phyloP scores from a whole-genome alignment of 768 basidiomycete genomes.

The Tulasnella sp. region DNA sequence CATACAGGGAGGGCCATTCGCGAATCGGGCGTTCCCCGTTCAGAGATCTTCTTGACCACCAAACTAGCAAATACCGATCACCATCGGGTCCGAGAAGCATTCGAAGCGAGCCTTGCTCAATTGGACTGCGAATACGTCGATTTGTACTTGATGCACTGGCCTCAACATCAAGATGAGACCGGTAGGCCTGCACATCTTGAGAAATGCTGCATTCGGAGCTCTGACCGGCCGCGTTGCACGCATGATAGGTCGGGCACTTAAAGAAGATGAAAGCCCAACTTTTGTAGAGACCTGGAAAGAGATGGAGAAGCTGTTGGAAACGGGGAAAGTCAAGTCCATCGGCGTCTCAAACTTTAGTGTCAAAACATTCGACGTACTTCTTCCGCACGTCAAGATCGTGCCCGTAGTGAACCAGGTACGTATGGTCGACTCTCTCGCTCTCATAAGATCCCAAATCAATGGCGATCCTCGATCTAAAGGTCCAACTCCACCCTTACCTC shows the following conservation, averaged over 20 bases:
- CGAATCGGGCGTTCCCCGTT: constrained; percentile 26
- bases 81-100: constrained; percentile 34
- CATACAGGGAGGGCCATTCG: constrained; percentile 41
- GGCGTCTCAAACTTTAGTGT: constrained; percentile 77
- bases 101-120: constrained; percentile 37
- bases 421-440: not conserved
- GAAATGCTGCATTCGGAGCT: not conserved
- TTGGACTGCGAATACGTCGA: constrained; percentile 44
- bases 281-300: constrained; percentile 78
- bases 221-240: not conserved
- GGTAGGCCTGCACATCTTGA: constrained; percentile 42
- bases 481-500: constrained; percentile 76
- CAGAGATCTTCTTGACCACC: constrained; percentile 28
- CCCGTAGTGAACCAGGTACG: constrained; percentile 61
- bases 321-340: constrained; percentile 36
- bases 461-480: constrained; percentile 21
- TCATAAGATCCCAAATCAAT: not conserved
- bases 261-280: constrained; percentile 29
- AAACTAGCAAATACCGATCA: constrained; percentile 31
- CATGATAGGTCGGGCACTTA: not conserved
- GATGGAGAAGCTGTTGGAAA: constrained; percentile 59
- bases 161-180: constrained; percentile 44
- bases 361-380: constrained; percentile 57
- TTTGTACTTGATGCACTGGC: constrained; percentile 41
- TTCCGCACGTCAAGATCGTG: constrained; percentile 60